phyloP scores from a whole-genome alignment of 176 grass and related monocot genomes.

The Rhynchospora breviuscula region DNA sequence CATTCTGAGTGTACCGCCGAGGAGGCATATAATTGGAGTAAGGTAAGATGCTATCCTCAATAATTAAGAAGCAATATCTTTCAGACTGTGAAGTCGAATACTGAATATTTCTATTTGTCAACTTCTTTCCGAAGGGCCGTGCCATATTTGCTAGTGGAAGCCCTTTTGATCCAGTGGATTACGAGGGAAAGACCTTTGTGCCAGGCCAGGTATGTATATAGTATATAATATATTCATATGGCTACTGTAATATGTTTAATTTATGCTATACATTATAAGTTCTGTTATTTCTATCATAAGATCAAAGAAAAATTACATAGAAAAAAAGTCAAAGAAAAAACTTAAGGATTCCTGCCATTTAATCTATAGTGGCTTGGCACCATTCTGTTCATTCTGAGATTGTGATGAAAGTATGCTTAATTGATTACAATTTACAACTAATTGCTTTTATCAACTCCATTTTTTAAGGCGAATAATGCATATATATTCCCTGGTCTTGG shows the following conservation, averaged over 20 bases:
- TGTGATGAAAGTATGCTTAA: neutral
- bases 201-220: constrained; percentile 68
- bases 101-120: neutral
- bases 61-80: constrained; percentile 5
- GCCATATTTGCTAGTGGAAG: constrained; percentile 96
- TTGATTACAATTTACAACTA: constrained; percentile 10
- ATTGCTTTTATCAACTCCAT: constrained; percentile 18
- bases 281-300: neutral
- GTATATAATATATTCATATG: neutral
- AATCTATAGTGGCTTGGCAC: neutral
- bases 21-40: constrained; percentile 78
- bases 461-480: constrained; percentile 81
- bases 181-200: constrained; percentile 56
- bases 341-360: neutral
- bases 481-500: constrained; percentile 98
- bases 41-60: constrained; percentile 37
- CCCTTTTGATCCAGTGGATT: constrained; percentile 86
- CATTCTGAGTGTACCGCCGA: constrained; percentile 95
- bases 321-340: neutral
- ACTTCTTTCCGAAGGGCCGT: constrained; percentile 53
- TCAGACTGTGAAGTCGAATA: neutral
- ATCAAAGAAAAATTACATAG: neutral
- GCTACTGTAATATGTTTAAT: neutral
- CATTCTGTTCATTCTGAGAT: neutral
- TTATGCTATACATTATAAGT: neutral